A percentile compares a stretch with the other conserved stretches of the same genome.
Evolutionary conservation across 169 alveolate genomes (phyloP).

Genomic region (Plasmodium sp.): DNA sequence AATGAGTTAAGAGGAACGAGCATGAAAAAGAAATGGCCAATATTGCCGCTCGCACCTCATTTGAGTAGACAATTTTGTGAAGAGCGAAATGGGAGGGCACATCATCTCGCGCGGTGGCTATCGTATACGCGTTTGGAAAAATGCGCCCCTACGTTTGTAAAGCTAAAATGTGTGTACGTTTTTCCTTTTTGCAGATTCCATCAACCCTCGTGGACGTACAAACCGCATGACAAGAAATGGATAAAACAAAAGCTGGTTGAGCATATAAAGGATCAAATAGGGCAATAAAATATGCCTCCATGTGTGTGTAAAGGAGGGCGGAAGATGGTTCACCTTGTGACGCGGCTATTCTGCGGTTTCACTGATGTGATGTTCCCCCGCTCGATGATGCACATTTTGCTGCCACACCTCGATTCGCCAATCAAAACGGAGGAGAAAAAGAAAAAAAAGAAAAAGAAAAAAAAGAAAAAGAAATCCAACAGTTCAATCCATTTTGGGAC

Average conservation of each 20-base stretch:
- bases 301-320: background rate
- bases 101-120: background rate
- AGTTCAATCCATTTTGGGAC: background rate
- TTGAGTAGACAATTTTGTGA: background rate
- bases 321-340: background rate
- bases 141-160: background rate
- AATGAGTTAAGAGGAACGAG: constrained; percentile 4
- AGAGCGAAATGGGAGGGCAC: background rate
- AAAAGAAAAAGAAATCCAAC: background rate
- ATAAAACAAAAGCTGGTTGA: constrained; percentile 73
- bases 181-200: constrained; percentile 25
- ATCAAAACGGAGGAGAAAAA: background rate
- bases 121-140: background rate
- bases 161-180: background rate
- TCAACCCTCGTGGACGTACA: constrained; percentile 53
- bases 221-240: constrained; percentile 73
- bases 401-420: background rate
- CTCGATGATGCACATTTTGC: background rate
- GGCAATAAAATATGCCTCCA: constrained; percentile 8
- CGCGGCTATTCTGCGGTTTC: background rate
- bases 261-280: constrained; percentile 73
- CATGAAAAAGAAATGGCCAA: background rate
- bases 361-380: background rate
- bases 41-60: constrained; percentile 4
- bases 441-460: constrained; percentile 18